phyloP scores from a whole-genome alignment of 805 yeast genomes.

The Candida hungchunana region DNA sequence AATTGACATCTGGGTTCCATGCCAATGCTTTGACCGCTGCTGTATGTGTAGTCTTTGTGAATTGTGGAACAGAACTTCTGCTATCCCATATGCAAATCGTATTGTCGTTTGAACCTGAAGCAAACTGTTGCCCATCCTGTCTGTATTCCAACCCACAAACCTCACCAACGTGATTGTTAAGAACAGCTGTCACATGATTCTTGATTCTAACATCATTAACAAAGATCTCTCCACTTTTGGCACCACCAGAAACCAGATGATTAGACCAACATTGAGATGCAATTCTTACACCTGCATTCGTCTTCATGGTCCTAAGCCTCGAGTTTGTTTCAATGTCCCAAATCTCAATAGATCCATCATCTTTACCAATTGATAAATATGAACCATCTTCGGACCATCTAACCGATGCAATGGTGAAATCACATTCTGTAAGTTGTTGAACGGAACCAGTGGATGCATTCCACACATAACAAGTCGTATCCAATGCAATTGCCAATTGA shows the following conservation, averaged over 20 bases:
- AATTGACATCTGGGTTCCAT: conserved; percentile 87
- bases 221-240: conserved; percentile 78
- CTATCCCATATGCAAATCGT: conserved; percentile 92
- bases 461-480: conserved; percentile 84
- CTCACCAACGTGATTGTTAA: conserved; percentile 76
- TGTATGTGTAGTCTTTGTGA: conserved; percentile 71
- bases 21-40: conserved; percentile 95
- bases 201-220: conserved; percentile 89
- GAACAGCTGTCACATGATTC: conserved; percentile 59
- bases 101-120: conserved; percentile 94
- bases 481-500: conserved; percentile 83
- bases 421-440: conserved; percentile 58
- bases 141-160: conserved; percentile 91
- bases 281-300: conserved; percentile 67
- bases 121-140: conserved; percentile 77
- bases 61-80: conserved; percentile 62
- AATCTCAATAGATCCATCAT: conserved; percentile 80
- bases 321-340: conserved; percentile 85
- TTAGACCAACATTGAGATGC: conserved; percentile 84
- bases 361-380: conserved; percentile 77
- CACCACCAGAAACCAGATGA: conserved; percentile 80
- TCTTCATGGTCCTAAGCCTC: conserved; percentile 72
- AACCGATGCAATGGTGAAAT: conserved; percentile 59
- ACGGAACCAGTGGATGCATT: conserved; percentile 82
- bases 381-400: conserved; percentile 91